phyloP scores from a whole-genome alignment of 2,329 filamentous ascomycete genomes.

The Pyricularia sp. region DNA sequence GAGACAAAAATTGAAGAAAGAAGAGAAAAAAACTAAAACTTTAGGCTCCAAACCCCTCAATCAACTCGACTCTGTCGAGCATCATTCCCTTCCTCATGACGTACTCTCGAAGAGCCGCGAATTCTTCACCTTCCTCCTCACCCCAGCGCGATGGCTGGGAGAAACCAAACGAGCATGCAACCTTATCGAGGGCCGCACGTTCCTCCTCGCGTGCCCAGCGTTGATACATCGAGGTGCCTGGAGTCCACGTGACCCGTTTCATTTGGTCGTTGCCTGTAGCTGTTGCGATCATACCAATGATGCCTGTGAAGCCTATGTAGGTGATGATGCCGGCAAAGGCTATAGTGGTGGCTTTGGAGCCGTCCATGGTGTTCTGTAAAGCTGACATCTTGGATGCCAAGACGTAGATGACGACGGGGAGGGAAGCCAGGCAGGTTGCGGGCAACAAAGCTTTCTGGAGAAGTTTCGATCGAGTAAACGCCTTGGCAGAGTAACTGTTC shows the following conservation, averaged over 20 bases:
- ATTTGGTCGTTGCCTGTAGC: constrained; percentile 92
- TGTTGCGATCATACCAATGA: constrained; percentile 74
- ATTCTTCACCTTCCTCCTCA: constrained; percentile 85
- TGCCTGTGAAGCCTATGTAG: constrained; percentile 73
- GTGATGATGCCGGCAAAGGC: constrained; percentile 74
- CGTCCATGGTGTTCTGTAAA: constrained; percentile 69
- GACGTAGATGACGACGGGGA: constrained; percentile 61
- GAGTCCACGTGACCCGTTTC: constrained; percentile 83
- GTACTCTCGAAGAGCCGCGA: constrained; percentile 78
- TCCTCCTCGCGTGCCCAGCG: constrained; percentile 89
- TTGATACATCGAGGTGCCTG: constrained; percentile 68
- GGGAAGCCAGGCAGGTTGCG: constrained; percentile 39
- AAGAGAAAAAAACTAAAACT: neutral
- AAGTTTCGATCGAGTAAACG: constrained; percentile 59
- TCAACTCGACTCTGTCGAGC: constrained; percentile 77
- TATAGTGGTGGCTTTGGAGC: constrained; percentile 62
- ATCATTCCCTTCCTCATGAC: constrained; percentile 79
- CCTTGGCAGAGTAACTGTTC: constrained; percentile 54
- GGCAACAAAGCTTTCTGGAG: constrained; percentile 56
- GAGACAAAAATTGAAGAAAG: neutral
- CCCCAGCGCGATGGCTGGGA: constrained; percentile 70
- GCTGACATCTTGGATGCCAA: constrained; percentile 58
- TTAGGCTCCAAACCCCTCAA: constrained; percentile 70
- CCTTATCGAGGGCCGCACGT: constrained; percentile 72
- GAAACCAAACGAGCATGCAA: constrained; percentile 89